Percentiles rank a stretch among this genome's conserved stretches.
Conservation (phyloP, 257 asterid species). For the Capsicum chinense region DNA sequence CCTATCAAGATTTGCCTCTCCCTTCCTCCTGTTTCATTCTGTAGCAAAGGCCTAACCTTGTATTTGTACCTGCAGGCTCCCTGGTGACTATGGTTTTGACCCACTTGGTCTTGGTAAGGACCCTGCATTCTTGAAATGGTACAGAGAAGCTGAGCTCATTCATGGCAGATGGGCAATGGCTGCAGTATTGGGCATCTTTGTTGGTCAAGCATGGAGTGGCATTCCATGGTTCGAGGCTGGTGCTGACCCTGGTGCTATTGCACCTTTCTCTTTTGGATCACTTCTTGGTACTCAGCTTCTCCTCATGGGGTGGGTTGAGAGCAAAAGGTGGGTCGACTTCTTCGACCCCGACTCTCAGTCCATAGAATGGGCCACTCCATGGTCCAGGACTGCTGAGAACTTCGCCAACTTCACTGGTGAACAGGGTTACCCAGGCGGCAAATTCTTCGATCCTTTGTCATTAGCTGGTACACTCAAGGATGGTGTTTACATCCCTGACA, state of each 20-base stretch:
- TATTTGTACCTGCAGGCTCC: constrained; percentile 55
- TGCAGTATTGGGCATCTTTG: constrained; percentile 89
- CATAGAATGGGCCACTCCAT: constrained; percentile 96
- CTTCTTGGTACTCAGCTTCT: constrained; percentile 90
- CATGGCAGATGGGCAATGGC: constrained; percentile 99
- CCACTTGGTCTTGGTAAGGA: constrained; percentile 95
- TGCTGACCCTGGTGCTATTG: constrained; percentile 90
- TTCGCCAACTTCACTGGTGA: constrained; percentile 89
- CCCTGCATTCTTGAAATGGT: constrained; percentile 96
- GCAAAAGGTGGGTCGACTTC: constrained; percentile 98
- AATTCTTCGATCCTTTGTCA: constrained; percentile 82
- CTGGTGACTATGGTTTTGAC: constrained; percentile 96
- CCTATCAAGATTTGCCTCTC: background rate
- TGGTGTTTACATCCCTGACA: constrained; percentile 74
- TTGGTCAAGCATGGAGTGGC: constrained; percentile 95
- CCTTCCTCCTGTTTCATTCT: background rate
- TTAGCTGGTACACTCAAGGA: constrained; percentile 67
- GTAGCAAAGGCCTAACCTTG: background rate
- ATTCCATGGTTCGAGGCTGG: constrained; percentile 97
- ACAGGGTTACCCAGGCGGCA: constrained; percentile 96
- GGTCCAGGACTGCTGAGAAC: constrained; percentile 86
- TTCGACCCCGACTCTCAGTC: constrained; percentile 92
- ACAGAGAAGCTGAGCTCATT: constrained; percentile 97
- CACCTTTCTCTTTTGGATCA: constrained; percentile 91
- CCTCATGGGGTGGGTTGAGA: constrained; percentile 99